These are phyloP conservation scores for Esteya vermicola DNA, from an alignment of 2,329 filamentous ascomycete species.

Conservation along the genomic window DNA sequence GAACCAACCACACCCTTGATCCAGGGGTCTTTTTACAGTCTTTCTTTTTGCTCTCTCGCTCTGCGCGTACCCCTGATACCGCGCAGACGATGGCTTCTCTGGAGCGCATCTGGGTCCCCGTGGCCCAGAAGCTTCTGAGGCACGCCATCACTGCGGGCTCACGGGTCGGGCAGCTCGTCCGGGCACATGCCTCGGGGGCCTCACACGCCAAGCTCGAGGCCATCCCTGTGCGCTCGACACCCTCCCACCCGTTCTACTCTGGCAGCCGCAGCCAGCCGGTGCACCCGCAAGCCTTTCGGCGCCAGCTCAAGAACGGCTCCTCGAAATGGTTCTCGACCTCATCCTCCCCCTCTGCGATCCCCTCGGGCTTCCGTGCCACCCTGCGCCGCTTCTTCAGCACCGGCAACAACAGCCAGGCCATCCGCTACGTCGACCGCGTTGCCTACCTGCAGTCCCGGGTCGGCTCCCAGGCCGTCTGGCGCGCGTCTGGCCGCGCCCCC, in stretches of 20 bases:
- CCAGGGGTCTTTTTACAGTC: not conserved
- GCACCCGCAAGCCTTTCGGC: constrained; percentile 33
- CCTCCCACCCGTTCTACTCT: constrained; percentile 10
- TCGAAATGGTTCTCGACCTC: constrained; percentile 16
- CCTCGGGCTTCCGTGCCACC: constrained; percentile 11
- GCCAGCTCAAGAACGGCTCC: constrained; percentile 31
- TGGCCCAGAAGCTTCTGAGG: constrained; percentile 39
- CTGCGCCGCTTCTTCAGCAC: constrained; percentile 35
- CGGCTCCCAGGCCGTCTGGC: constrained; percentile 36
- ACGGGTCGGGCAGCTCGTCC: constrained; percentile 35
- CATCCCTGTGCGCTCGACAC: constrained; percentile 23
- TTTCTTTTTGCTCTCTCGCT: not conserved
- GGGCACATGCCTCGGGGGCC: constrained; percentile 32
- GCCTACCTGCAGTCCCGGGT: constrained; percentile 34
- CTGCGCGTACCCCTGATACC: too few relatives aligned
- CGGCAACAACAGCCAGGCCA: constrained; percentile 14
- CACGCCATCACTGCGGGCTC: constrained; percentile 26
- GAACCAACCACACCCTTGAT: constrained; percentile 8
- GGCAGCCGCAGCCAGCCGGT: constrained; percentile 28
- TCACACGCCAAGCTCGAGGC: constrained; percentile 26
- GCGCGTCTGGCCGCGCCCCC: constrained; percentile 61
- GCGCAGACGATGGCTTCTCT: constrained; percentile 37
- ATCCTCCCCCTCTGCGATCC: not conserved
- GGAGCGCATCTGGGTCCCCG: constrained; percentile 43
- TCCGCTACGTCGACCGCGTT: constrained; percentile 29